Percentiles rank a stretch among this genome's conserved stretches.
These are phyloP conservation scores for Macrophomina tecta DNA, from an alignment of 2,329 filamentous ascomycete genomes.

Conservation along the genomic window DNA sequence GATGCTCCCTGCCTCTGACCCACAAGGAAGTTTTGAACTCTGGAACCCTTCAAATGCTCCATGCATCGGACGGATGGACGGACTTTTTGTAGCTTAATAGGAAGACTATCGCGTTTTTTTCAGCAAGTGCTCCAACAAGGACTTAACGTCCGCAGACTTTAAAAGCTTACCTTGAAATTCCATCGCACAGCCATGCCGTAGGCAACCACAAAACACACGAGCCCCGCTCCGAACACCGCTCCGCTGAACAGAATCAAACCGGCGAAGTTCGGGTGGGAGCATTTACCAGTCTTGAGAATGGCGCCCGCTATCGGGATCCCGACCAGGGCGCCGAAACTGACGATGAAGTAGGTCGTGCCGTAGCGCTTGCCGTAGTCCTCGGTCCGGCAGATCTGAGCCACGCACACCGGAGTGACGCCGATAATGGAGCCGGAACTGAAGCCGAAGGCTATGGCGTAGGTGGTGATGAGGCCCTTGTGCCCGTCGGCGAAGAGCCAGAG, in stretches of 20 bases:
- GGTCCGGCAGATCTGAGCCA: conserved; percentile 70
- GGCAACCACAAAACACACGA: conserved; percentile 31
- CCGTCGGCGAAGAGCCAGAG: conserved; percentile 58
- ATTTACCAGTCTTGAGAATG: conserved; percentile 31
- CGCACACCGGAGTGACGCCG: conserved; percentile 64
- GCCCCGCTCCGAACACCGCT: conserved; percentile 32
- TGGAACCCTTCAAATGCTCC: too few relatives aligned
- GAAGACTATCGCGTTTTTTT: too few relatives aligned
- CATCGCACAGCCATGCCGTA: conserved; percentile 32
- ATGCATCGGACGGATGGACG: too few relatives aligned
- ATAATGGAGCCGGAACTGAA: conserved; percentile 71
- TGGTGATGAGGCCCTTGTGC: conserved; percentile 39
- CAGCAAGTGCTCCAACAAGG: too few relatives aligned
- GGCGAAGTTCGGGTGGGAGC: conserved; percentile 26
- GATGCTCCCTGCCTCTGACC: too few relatives aligned
- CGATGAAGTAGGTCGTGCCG: conserved; percentile 65
- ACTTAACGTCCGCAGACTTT: too few relatives aligned
- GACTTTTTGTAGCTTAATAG: too few relatives aligned
- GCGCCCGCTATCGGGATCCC: conserved; percentile 68
- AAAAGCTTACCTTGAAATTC: conserved; percentile 27
- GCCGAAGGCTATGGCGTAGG: conserved; percentile 52
- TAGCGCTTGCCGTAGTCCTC: conserved; percentile 62
- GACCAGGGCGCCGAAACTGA: conserved; percentile 67
- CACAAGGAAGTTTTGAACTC: too few relatives aligned
- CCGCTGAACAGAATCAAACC: conserved; percentile 36